A percentile compares a stretch with the other conserved stretches of the same genome.
phyloP scores from a whole-genome alignment of 345 rosid genomes.

The Bruguiera sexangula region DNA sequence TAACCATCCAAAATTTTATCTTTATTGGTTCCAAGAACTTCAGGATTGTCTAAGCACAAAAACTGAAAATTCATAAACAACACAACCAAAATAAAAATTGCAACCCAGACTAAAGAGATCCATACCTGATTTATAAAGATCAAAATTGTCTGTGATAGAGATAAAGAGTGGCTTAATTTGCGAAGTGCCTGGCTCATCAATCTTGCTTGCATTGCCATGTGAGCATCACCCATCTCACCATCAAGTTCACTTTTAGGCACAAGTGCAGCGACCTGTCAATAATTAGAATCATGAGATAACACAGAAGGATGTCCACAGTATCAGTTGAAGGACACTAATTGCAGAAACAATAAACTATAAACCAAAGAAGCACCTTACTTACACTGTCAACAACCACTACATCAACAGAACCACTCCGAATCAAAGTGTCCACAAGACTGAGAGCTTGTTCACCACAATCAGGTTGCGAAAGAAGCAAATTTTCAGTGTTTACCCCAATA shows the following conservation, averaged over 20 bases:
- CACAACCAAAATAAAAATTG: neutral
- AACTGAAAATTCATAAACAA: neutral
- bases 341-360: conserved; percentile 1
- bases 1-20: too few species aligned
- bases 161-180: conserved; percentile 88
- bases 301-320: neutral
- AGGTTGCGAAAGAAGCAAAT: conserved; percentile 93
- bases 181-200: conserved; percentile 99
- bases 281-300: conserved; percentile 4
- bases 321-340: neutral
- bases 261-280: conserved; percentile 89
- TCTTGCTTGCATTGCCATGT: conserved; percentile 99
- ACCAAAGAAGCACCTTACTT: conserved; percentile 41
- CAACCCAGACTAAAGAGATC: neutral
- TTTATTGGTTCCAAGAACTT: too few species aligned
- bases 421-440: conserved; percentile 87
- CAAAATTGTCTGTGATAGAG: conserved; percentile 70
- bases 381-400: conserved; percentile 97
- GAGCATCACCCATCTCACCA: conserved; percentile 99
- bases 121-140: conserved; percentile 82
- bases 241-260: conserved; percentile 98
- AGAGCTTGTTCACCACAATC: conserved; percentile 99
- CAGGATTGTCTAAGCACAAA: too few species aligned
- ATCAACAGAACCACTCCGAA: conserved; percentile 93
- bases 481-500: conserved; percentile 88